Conservation (phyloP, 2,329 filamentous ascomycete species). For the Aspergillus japonicus region DNA sequence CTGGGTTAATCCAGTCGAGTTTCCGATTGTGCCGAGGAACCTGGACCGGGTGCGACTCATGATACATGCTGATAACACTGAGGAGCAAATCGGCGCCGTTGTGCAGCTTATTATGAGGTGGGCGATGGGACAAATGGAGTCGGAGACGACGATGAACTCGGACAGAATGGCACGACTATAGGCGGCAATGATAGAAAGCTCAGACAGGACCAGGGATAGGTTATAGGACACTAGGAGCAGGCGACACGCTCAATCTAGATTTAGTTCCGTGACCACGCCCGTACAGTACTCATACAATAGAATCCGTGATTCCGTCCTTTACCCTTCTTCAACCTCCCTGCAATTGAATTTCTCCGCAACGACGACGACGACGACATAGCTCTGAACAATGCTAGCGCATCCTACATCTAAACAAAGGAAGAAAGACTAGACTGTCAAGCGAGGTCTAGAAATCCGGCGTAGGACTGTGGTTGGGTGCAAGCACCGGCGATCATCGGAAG, state of each 20-base stretch:
- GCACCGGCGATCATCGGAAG: not conserved
- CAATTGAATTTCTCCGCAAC: no score
- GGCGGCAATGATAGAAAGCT: not conserved
- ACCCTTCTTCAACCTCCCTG: no score
- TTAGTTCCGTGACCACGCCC: no score
- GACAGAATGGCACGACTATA: not conserved
- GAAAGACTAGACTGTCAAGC: not conserved
- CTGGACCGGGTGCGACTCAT: slow-evolving; percentile 12
- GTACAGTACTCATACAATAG: no score
- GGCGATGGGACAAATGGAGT: not conserved
- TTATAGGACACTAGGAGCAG: not conserved
- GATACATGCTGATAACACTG: slow-evolving; percentile 13
- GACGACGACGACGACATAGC: not conserved
- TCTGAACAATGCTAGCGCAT: no score
- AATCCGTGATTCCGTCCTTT: no score
- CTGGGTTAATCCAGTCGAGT: slow-evolving; percentile 13
- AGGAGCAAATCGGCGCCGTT: slow-evolving; percentile 5
- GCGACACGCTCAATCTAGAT: no score
- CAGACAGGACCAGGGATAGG: not conserved
- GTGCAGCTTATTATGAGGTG: slow-evolving; percentile 8
- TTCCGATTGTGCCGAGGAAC: slow-evolving; percentile 6
- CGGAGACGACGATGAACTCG: not conserved
- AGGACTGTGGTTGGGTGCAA: not conserved
- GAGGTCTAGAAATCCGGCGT: not conserved
- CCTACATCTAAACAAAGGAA: not conserved